Evolutionary conservation across 805 yeast genomes (phyloP), one percentile per base, ranked within the genome.

Genomic region (Yamadazyma insecticola): DNA sequence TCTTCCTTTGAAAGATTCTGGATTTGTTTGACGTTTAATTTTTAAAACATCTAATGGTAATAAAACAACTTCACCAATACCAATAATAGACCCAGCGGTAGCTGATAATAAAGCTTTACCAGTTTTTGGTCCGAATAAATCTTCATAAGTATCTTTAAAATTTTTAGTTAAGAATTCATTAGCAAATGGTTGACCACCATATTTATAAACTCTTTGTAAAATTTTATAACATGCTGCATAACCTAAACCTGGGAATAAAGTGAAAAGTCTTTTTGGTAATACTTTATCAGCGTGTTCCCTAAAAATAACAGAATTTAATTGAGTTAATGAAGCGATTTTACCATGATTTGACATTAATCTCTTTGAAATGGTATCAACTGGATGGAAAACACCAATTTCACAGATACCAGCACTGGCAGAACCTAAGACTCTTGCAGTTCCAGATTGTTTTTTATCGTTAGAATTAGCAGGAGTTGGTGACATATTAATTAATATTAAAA

Each of bases 121-220:
- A 32, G 92, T 90, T 64, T 92, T 90, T 40, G 83, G 73, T 42
- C 97, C 98, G 50, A 92, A 92, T 24, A 71, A 63, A 37, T 67
- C 61, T 46, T 90, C 96, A 57, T 78, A 92, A 33, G 70, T 55
- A 26, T 71, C 63, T 52, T 74, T 77, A 69, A 76, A 85, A 67
- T 86, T 82, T 45, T 72, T 70, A 49, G 83, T 75, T 55, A 92
- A 72, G 54, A 79, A 86, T 63, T 92, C 99, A 55, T 92, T 92
- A 43, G 90, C 99, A 55, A 87, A 89, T 28, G 99, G 98, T 68
- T 92, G 99, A 30, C 99, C 99, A 54, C 98, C 97, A 59, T 92
- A 92, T 66, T 92, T 92, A 76, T 92, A 92, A 34, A 92, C 97
- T 68, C 99, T 79, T 67, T 92, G 99, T 47, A 90, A 69, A 47